Conservation (phyloP, 2,329 filamentous ascomycete genomes). For the Rugonectria rugulosa region DNA sequence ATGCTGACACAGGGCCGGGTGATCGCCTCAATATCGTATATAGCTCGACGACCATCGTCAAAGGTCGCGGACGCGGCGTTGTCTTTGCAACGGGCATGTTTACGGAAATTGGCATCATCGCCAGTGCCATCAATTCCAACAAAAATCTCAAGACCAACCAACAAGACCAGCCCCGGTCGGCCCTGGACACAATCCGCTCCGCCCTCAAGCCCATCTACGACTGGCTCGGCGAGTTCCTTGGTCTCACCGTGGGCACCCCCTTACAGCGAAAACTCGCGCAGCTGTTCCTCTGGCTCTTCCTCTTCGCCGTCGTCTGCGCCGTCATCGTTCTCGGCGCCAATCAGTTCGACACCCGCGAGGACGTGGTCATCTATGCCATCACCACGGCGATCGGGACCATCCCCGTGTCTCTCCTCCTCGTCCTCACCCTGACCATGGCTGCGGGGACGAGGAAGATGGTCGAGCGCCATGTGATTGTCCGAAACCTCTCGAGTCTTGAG, state of each 20-base stretch:
- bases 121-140: constrained; percentile 48
- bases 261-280: constrained; percentile 73
- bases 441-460: constrained; percentile 57
- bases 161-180: background rate
- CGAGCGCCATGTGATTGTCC: constrained; percentile 56
- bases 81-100: constrained; percentile 67
- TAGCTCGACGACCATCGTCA: constrained; percentile 64
- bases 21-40: constrained; percentile 67
- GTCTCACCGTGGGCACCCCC: constrained; percentile 65
- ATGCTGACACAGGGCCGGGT: constrained; percentile 48
- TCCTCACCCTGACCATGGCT: constrained; percentile 63
- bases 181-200: background rate
- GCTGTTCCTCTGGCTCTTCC: constrained; percentile 65
- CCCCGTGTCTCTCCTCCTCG: constrained; percentile 52
- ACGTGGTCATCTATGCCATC: constrained; percentile 49
- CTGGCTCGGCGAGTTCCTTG: constrained; percentile 51
- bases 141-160: constrained; percentile 16
- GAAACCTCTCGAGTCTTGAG: constrained; percentile 56
- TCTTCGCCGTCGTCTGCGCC: constrained; percentile 28
- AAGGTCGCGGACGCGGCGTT: constrained; percentile 64
- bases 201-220: constrained; percentile 10
- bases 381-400: constrained; percentile 54
- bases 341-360: constrained; percentile 43
- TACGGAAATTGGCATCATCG: constrained; percentile 67
- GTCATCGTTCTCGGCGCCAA: constrained; percentile 48